Conservation (phyloP, 345 rosid genomes). For the Syzygium oleosum region DNA sequence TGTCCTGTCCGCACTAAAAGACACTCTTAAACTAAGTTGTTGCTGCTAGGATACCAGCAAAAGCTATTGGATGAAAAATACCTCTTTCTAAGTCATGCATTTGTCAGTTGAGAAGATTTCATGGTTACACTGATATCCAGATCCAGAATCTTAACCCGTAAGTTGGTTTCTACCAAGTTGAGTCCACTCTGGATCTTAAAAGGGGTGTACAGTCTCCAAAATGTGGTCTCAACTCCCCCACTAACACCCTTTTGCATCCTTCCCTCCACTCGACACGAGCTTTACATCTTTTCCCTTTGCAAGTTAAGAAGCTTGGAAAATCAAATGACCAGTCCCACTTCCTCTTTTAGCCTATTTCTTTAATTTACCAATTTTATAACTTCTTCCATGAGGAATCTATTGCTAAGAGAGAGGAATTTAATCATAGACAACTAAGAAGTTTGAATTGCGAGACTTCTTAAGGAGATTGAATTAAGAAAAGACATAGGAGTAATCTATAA, state of each 20-base stretch:
- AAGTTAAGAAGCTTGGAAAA: not conserved
- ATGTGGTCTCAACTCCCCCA: not conserved
- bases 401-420: not conserved
- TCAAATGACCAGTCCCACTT: not conserved
- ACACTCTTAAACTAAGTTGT: not conserved
- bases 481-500: slow-evolving; percentile 1
- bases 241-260: not conserved
- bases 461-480: not conserved
- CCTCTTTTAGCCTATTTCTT: not conserved
- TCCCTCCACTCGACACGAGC: not conserved
- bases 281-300: not conserved
- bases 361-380: not conserved
- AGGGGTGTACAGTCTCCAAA: not conserved
- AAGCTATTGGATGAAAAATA: not conserved
- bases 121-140: not conserved
- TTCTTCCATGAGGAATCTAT: not conserved
- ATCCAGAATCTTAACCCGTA: not conserved
- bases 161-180: not conserved
- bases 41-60: not conserved
- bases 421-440: not conserved
- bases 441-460: not conserved
- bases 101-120: not conserved
- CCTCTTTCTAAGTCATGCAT: not conserved
- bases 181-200: not conserved
- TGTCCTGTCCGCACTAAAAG: not conserved